Evolutionary conservation across 2,329 filamentous ascomycete species (phyloP).

Genomic region (Myriosclerotinia duriaeana): DNA sequence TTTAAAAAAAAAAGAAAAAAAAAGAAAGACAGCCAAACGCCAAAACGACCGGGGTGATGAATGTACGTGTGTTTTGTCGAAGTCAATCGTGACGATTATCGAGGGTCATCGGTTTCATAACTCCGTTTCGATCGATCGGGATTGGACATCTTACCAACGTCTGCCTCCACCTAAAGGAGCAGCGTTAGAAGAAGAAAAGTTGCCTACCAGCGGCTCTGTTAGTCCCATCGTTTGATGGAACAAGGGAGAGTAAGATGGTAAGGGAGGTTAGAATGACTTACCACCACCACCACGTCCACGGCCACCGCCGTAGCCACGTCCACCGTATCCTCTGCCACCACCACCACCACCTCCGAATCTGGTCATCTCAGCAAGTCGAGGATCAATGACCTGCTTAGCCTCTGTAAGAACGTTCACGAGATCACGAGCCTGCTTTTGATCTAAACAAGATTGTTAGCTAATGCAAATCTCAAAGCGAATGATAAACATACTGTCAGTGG

Average conservation of each 20-base stretch:
- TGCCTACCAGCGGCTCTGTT: conserved; percentile 44
- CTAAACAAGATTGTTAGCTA: conserved; percentile 47
- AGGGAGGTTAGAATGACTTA: conserved; percentile 33
- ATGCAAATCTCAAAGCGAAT: conserved; percentile 23
- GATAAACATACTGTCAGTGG: conserved; percentile 86
- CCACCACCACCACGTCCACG: conserved; percentile 53
- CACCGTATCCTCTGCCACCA: conserved; percentile 42
- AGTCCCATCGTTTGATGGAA: conserved; percentile 42
- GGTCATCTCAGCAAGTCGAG: conserved; percentile 91
- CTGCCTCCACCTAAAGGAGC: conserved; percentile 56
- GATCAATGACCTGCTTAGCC: conserved; percentile 97
- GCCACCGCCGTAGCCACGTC: conserved; percentile 52
- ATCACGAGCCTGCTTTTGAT: conserved; percentile 94
- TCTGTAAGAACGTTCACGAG: conserved; percentile 89
- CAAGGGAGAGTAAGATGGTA: conserved; percentile 31
- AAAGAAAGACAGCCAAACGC: conserved; percentile 35
- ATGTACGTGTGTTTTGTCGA: conserved; percentile 30
- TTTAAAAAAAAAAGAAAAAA: no score
- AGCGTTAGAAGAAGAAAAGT: conserved; percentile 57
- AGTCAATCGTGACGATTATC: conserved; percentile 25
- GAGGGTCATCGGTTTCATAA: conserved; percentile 20
- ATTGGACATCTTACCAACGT: conserved; percentile 51
- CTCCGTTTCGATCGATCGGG: conserved; percentile 24
- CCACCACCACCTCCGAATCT: conserved; percentile 71
- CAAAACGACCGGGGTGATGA: conserved; percentile 37